These are phyloP conservation scores for Salix arbutifolia DNA, from an alignment of 345 rosid genomes.

Conservation along the genomic window DNA sequence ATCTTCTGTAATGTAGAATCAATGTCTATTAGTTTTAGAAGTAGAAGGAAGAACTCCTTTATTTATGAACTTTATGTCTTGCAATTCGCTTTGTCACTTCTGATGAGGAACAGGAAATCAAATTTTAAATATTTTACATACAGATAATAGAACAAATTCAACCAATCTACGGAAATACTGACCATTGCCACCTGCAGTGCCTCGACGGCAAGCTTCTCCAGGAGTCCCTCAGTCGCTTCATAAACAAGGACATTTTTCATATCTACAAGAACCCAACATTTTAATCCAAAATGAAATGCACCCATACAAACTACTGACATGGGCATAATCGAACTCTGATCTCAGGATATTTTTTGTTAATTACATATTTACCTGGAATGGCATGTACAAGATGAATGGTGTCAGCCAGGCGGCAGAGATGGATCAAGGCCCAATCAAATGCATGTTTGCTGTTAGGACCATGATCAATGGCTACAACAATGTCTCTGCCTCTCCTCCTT, in stretches of 20 bases:
- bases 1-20: too few relatives aligned
- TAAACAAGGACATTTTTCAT: constrained; percentile 52
- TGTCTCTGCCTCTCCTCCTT: constrained; percentile 64
- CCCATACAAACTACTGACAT: neutral
- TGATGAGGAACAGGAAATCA: too few relatives aligned
- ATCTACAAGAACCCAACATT: constrained; percentile 26
- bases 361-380: constrained; percentile 45
- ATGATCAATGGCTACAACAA: constrained; percentile 50
- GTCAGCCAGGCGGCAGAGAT: constrained; percentile 77
- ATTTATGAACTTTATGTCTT: too few relatives aligned
- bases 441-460: constrained; percentile 66
- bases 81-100: neutral
- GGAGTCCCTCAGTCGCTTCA: constrained; percentile 49
- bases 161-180: constrained; percentile 7
- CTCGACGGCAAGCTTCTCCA: constrained; percentile 80
- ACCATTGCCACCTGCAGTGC: constrained; percentile 76
- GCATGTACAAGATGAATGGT: constrained; percentile 81
- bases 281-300: neutral
- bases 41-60: too few relatives aligned
- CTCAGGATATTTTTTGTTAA: neutral
- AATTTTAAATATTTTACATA: too few relatives aligned
- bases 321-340: neutral
- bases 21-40: too few relatives aligned
- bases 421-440: constrained; percentile 67
- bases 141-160: neutral